phyloP scores from a whole-genome alignment of 805 yeast species.

The Yarrowia sp. region DNA sequence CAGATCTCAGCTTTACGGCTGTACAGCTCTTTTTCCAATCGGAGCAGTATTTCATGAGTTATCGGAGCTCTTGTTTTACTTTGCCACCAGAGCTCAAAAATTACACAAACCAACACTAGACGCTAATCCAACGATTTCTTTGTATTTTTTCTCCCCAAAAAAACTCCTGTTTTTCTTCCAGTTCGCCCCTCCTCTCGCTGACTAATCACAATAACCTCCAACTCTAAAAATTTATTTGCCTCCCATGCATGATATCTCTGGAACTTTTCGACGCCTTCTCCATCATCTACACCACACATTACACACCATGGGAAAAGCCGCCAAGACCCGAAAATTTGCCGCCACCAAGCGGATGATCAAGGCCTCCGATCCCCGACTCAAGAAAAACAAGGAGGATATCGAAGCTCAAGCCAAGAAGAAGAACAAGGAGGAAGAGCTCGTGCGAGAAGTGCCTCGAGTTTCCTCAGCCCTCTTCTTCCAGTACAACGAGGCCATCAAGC shows the following conservation, averaged over 20 bases:
- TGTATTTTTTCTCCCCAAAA: too few relatives aligned
- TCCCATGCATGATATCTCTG: slow-evolving; percentile 16
- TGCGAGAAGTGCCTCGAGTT: slow-evolving; percentile 85
- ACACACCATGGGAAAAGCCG: slow-evolving; percentile 86
- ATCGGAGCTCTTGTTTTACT: too few relatives aligned
- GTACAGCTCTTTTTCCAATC: neutral
- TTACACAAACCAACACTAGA: too few relatives aligned
- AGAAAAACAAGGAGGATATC: slow-evolving; percentile 53
- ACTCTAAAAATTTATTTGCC: slow-evolving; percentile 16
- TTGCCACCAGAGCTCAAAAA: too few relatives aligned
- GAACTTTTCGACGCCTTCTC: neutral
- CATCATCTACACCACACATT: neutral
- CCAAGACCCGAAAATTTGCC: slow-evolving; percentile 97
- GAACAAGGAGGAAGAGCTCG: slow-evolving; percentile 76
- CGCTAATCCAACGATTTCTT: too few relatives aligned
- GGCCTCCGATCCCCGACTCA: slow-evolving; percentile 68
- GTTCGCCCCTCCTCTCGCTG: neutral
- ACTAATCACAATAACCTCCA: neutral
- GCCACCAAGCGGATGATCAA: slow-evolving; percentile 82
- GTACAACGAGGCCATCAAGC: slow-evolving; percentile 90
- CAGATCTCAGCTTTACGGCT: neutral
- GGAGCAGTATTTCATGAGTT: neutral
- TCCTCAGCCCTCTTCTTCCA: slow-evolving; percentile 95
- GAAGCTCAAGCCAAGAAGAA: slow-evolving; percentile 52
- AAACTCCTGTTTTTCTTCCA: too few relatives aligned